Evolutionary conservation across 257 asterid genomes (phyloP), one percentile per base, ranked within the genome.

Genomic region (Nemophila menziesii): DNA sequence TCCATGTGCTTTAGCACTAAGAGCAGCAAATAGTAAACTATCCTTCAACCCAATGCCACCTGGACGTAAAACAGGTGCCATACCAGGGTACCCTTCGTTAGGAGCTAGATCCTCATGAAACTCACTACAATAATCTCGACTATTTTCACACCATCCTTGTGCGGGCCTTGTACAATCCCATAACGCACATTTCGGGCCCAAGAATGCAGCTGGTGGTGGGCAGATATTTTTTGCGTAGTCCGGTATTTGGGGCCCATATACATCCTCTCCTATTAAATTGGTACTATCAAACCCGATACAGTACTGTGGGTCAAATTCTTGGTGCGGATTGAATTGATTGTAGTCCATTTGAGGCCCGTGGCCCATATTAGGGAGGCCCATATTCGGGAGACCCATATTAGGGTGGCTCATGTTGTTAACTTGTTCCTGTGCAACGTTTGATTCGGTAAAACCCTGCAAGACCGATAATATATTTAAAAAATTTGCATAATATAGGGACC

Each of bases 131-230:
- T 60, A 69, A 51, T 69, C 72, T 51, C 58, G 75, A 29, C 66
- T 61, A 46, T 66, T 62, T 48, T 58, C 64, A 49, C 67, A 62
- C 71, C 71, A 63, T 18, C 53, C 63, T 39, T 60, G 65, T 8
- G 71, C 71, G 52, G 71, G 75, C 46, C 76, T 54, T 5, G 76
- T 57, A 46, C 76, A 69, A 52, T 89, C 98, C 98, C 98, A 89
- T 39, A 89, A 94, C 48, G 98, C 92, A 60, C 98, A 89, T 62
- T 80, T 89, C 53, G 96, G 94, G 39, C 98, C 98, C 63, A 84
- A 66, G 58, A 84, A 89, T 9, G 96, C 95, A 51, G 82, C 70
- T 33, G 96, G 98, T 22, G 98, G 98, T 48, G 98, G 98, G 43
- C 65, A 64, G 46, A 74, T 67, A 50, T 67, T 76, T 36, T 71